Conservation (phyloP, 768 basidiomycete species). For the Porpolomopsis calyptriformis region DNA sequence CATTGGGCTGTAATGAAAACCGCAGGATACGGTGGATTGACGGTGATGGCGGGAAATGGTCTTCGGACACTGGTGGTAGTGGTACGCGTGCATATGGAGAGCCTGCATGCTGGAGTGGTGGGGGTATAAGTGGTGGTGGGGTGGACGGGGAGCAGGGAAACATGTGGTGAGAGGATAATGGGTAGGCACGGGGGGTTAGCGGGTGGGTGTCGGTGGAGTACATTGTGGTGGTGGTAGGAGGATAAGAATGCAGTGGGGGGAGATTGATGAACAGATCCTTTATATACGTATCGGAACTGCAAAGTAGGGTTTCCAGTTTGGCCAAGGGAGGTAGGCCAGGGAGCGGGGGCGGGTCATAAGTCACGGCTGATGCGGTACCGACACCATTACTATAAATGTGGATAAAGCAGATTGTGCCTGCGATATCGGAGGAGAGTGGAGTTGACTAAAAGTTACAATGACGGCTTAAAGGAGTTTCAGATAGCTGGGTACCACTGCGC, state of each 20-base stretch:
- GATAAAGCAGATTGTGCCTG: too few relatives aligned
- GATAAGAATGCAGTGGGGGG: background rate
- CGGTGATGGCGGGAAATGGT: slow-evolving; percentile 12
- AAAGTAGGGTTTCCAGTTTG: slow-evolving; percentile 2
- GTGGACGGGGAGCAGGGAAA: slow-evolving; percentile 10
- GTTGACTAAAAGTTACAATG: too few relatives aligned
- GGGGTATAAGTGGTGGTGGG: slow-evolving; percentile 31
- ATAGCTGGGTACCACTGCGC: too few relatives aligned
- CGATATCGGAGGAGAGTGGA: too few relatives aligned
- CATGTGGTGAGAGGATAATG: background rate
- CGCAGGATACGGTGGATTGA: background rate
- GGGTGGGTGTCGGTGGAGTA: background rate
- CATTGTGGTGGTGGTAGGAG: background rate
- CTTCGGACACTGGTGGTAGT: slow-evolving; percentile 3
- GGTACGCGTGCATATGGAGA: slow-evolving; percentile 11
- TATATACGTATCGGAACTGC: slow-evolving; percentile 2
- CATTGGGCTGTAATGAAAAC: slow-evolving; percentile 25
- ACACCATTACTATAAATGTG: too few relatives aligned
- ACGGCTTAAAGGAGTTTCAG: too few relatives aligned
- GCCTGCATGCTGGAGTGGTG: slow-evolving; percentile 22
- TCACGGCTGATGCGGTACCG: too few relatives aligned
- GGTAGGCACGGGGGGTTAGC: background rate
- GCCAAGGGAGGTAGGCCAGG: too few relatives aligned
- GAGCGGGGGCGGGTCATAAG: too few relatives aligned
- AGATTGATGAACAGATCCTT: background rate